Evolutionary conservation across 371 early-diverging fungal genomes (phyloP).

Genomic region (Zopfochytrium polystomum): DNA sequence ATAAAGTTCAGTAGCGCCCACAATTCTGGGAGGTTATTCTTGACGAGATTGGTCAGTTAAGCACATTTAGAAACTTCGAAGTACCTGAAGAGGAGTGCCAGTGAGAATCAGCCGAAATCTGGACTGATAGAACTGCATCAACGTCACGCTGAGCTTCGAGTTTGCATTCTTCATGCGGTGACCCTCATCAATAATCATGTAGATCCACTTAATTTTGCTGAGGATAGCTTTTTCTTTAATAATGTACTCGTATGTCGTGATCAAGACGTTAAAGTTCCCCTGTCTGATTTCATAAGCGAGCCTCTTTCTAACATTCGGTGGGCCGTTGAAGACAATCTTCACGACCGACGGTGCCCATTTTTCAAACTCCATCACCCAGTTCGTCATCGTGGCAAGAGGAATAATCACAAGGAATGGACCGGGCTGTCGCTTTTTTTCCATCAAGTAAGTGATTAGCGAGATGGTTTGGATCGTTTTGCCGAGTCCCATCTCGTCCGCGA

Average conservation of each 20-base stretch:
- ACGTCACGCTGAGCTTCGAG: slow-evolving; percentile 77
- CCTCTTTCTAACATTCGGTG: slow-evolving; percentile 68
- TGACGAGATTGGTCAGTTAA: slow-evolving; percentile 24
- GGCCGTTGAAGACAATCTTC: slow-evolving; percentile 89
- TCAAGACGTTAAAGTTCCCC: slow-evolving; percentile 86
- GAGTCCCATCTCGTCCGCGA: slow-evolving; percentile 97
- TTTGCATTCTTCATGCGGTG: slow-evolving; percentile 97
- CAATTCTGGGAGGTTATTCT: slow-evolving; percentile 98
- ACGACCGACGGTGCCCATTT: slow-evolving; percentile 95
- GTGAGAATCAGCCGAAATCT: slow-evolving; percentile 96
- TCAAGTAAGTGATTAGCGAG: slow-evolving; percentile 88
- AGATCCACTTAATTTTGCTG: slow-evolving; percentile 86
- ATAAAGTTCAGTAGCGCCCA: slow-evolving; percentile 99
- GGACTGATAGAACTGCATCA: slow-evolving; percentile 76
- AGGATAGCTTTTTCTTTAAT: slow-evolving; percentile 86
- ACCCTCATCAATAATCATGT: slow-evolving; percentile 98
- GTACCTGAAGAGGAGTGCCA: slow-evolving; percentile 96
- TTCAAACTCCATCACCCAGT: slow-evolving; percentile 96
- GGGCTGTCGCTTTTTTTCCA: slow-evolving; percentile 83
- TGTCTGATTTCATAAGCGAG: slow-evolving; percentile 69
- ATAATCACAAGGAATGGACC: slow-evolving; percentile 95
- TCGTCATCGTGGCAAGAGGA: slow-evolving; percentile 89
- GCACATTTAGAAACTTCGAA: no score
- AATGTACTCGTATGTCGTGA: slow-evolving; percentile 99
- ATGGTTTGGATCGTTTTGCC: slow-evolving; percentile 93